These are phyloP conservation scores for Polytrichum formosum DNA, from an alignment of 225 moss, liverwort and hornwort genomes.

Conservation along the genomic window DNA sequence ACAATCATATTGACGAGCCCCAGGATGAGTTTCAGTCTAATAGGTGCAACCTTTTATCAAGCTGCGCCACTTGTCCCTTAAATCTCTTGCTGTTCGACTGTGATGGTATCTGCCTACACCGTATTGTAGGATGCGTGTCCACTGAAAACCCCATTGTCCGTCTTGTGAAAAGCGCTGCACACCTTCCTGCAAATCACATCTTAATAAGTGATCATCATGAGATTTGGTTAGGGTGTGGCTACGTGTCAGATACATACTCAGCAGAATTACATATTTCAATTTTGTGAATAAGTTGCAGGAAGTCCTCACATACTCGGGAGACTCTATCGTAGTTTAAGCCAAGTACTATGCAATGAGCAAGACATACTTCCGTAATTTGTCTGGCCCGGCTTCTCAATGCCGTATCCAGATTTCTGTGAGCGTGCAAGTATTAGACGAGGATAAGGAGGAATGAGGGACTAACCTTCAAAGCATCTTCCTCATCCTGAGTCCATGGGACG, in stretches of 20 bases:
- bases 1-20: too few species aligned
- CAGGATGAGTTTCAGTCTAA: too few species aligned
- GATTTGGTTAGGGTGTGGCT: too few species aligned
- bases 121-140: conserved; percentile 43
- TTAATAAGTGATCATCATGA: too few species aligned
- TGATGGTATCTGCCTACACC: conserved; percentile 47
- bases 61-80: conserved; percentile 68
- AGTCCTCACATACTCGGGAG: too few species aligned
- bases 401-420: too few species aligned
- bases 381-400: too few species aligned
- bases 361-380: too few species aligned
- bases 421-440: neutral
- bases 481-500: conserved; percentile 38
- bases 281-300: too few species aligned
- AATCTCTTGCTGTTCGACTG: conserved; percentile 49
- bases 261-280: neutral
- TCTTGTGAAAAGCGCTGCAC: conserved; percentile 29
- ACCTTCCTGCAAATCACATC: conserved; percentile 35
- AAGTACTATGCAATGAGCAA: too few species aligned
- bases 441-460: neutral
- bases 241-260: too few species aligned
- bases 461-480: conserved; percentile 48
- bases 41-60: conserved; percentile 10
- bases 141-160: conserved; percentile 29
- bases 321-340: too few species aligned